Percentiles rank a stretch among this genome's conserved stretches.
phyloP scores from a whole-genome alignment of 208 protist species.

The Wallacemonas collosoma region DNA sequence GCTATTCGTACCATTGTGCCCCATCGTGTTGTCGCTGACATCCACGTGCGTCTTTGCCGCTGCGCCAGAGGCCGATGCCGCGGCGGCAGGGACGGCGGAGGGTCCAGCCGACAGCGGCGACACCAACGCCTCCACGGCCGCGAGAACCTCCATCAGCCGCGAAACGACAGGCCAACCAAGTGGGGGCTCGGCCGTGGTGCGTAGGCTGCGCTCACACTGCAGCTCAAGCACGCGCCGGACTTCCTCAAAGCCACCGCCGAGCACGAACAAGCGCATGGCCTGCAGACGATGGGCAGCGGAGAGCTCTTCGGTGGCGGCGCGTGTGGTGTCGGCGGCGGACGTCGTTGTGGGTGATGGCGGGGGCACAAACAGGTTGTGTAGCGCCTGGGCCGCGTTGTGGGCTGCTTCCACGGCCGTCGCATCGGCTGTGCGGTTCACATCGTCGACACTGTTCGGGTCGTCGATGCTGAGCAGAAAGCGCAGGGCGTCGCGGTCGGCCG shows the following conservation, averaged over 20 bases:
- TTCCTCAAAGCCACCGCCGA: conserved; percentile 42
- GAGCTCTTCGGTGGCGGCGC: conserved; percentile 17
- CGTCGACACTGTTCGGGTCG: conserved; percentile 9
- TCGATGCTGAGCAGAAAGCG: conserved; percentile 44
- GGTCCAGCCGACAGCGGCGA: not conserved
- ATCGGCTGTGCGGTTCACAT: conserved; percentile 4
- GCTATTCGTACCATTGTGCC: not conserved
- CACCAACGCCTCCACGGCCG: conserved; percentile 21
- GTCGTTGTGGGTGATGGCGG: not conserved
- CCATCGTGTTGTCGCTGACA: too few relatives aligned
- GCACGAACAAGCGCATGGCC: conserved; percentile 30
- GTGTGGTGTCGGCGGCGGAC: not conserved
- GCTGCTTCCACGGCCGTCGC: conserved; percentile 33
- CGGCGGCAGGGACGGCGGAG: not conserved
- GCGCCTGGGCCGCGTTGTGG: conserved; percentile 43
- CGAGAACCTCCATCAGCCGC: conserved; percentile 54
- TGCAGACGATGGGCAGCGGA: conserved; percentile 1
- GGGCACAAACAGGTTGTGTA: conserved; percentile 38
- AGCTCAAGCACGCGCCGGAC: conserved; percentile 49
- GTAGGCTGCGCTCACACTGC: conserved; percentile 52
- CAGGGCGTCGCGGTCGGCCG: conserved; percentile 59
- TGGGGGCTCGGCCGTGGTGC: conserved; percentile 31
- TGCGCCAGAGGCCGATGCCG: not conserved
- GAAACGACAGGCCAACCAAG: conserved; percentile 59
- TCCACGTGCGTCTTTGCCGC: not conserved